phyloP scores from a whole-genome alignment of 768 basidiomycete species.

The Astraeus odoratus region DNA sequence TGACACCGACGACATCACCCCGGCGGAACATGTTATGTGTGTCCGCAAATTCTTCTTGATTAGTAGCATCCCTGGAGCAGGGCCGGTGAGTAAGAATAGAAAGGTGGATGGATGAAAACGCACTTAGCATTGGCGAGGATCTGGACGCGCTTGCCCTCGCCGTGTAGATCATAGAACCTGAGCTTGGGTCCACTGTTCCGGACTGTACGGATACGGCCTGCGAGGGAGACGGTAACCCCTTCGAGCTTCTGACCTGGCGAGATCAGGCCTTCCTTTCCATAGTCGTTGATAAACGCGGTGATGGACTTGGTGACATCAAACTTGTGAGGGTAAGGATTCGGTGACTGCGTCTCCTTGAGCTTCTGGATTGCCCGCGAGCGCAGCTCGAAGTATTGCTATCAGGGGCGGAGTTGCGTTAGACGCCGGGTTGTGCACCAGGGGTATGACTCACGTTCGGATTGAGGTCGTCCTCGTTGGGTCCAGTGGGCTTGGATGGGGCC shows the following conservation, averaged over 20 bases:
- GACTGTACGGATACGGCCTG: conserved; percentile 90
- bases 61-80: conserved; percentile 51
- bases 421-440: not conserved
- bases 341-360: conserved; percentile 76
- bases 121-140: conserved; percentile 89
- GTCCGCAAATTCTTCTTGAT: conserved; percentile 57
- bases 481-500: conserved; percentile 34
- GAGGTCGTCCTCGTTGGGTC: conserved; percentile 69
- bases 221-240: conserved; percentile 53
- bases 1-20: conserved; percentile 94
- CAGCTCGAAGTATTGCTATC: conserved; percentile 93
- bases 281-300: conserved; percentile 63
- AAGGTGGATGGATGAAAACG: conserved; percentile 20
- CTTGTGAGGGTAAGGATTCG: conserved; percentile 99
- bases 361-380: conserved; percentile 83
- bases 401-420: not conserved
- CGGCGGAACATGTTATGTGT: conserved; percentile 86
- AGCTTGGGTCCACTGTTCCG: conserved; percentile 78
- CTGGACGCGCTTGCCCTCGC: conserved; percentile 90
- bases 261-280: conserved; percentile 68
- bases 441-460: conserved; percentile 73
- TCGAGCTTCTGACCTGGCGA: conserved; percentile 60
- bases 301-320: conserved; percentile 83
- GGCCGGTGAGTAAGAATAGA: not conserved
- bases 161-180: conserved; percentile 89